A percentile compares a stretch with the other conserved stretches of the same genome.
Conservation (phyloP, 371 early-diverging fungal species). For the Mortierella sp. region DNA sequence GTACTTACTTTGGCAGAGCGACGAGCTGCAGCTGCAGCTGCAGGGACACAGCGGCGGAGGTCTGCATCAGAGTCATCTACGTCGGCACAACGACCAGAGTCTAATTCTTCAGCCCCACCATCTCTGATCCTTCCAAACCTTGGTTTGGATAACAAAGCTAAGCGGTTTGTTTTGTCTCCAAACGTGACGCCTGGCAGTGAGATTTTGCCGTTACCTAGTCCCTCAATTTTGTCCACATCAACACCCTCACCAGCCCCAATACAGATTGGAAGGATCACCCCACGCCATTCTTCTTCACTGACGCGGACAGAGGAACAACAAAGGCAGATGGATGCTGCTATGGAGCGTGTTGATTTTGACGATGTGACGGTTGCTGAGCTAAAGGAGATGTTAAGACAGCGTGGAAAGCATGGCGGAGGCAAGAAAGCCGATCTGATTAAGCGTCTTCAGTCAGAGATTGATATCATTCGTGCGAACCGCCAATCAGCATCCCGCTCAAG, state of each 20-base stretch:
- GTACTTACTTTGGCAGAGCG: conserved; percentile 40
- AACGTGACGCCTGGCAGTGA: conserved; percentile 34
- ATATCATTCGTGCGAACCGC: conserved; percentile 55
- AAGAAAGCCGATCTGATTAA: conserved; percentile 75
- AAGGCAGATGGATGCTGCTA: conserved; percentile 70
- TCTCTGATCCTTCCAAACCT: conserved; percentile 34
- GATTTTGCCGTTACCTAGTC: conserved; percentile 25
- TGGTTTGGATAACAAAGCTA: conserved; percentile 32
- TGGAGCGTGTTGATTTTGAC: conserved; percentile 75
- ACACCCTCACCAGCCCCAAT: conserved; percentile 34
- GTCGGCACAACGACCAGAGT: not conserved
- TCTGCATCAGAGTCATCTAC: conserved; percentile 41
- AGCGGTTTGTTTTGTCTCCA: conserved; percentile 16
- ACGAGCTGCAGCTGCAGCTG: conserved; percentile 35
- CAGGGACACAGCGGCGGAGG: conserved; percentile 30
- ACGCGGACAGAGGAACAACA: conserved; percentile 62
- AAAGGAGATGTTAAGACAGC: conserved; percentile 77
- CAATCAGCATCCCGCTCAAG: conserved; percentile 11
- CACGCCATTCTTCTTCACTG: conserved; percentile 47
- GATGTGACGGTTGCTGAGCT: conserved; percentile 82
- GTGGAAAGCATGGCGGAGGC: conserved; percentile 78
- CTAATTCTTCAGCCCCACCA: not conserved
- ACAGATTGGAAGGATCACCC: conserved; percentile 35
- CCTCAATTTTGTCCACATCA: conserved; percentile 28
- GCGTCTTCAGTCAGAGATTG: conserved; percentile 68